phyloP scores from a whole-genome alignment of 139 green algal genomes.

The Closterium sp. region DNA sequence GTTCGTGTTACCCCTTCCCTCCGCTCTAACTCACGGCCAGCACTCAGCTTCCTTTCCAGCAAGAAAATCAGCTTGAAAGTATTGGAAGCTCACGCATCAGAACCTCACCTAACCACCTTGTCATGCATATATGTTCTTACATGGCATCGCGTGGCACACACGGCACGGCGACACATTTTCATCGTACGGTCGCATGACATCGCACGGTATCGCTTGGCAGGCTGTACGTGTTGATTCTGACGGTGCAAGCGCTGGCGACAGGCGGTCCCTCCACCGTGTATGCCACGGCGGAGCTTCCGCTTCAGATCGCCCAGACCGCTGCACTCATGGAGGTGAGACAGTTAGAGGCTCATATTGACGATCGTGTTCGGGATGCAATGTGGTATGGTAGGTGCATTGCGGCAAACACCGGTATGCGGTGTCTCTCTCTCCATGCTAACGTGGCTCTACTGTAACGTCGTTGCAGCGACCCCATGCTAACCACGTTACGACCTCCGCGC shows the following conservation, averaged over 20 bases:
- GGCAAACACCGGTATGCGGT: background rate
- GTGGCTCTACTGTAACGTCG: no score
- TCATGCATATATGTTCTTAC: background rate
- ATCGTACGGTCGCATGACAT: background rate
- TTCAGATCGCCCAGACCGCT: constrained; percentile 24
- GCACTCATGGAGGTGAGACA: constrained; percentile 36
- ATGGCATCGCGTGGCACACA: background rate
- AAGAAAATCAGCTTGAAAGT: background rate
- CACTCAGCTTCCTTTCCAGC: background rate
- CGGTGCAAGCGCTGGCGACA: background rate
- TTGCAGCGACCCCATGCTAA: no score
- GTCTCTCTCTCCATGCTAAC: no score
- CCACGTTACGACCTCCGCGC: no score
- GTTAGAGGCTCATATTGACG: background rate
- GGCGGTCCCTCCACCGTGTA: constrained; percentile 6
- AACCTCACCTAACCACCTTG: background rate
- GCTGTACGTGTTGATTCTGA: constrained; percentile 14
- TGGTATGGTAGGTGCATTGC: background rate
- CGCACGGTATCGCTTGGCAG: background rate
- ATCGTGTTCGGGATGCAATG: background rate
- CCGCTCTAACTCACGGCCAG: no score
- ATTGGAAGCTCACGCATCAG: no score
- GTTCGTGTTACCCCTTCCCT: background rate
- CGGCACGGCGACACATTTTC: no score
- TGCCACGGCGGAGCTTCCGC: background rate